phyloP scores from a whole-genome alignment of 2,329 filamentous ascomycete species.

The Rutstroemia sydowiana region DNA sequence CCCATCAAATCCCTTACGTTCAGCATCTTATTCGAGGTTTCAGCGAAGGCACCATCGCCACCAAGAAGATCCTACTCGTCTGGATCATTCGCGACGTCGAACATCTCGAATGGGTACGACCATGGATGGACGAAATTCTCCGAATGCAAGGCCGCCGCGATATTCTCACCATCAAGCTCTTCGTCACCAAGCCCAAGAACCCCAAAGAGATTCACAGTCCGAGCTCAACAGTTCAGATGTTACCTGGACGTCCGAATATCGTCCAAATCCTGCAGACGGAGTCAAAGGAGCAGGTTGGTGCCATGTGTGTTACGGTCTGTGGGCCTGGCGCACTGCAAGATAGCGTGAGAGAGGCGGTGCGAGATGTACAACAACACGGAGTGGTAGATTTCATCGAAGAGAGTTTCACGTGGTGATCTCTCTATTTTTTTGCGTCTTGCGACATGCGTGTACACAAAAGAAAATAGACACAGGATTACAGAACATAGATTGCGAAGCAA shows the following conservation, averaged over 20 bases:
- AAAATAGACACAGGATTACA: no score
- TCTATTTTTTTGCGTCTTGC: no score
- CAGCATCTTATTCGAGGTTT: constrained; percentile 66
- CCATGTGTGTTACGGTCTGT: constrained; percentile 80
- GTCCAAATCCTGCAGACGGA: constrained; percentile 73
- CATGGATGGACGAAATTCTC: constrained; percentile 72
- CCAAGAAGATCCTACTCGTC: constrained; percentile 72
- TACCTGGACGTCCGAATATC: constrained; percentile 80
- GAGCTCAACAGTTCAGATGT: constrained; percentile 80
- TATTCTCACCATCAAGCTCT: constrained; percentile 78
- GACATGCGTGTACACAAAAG: no score
- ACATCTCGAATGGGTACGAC: constrained; percentile 85
- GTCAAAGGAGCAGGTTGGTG: constrained; percentile 72
- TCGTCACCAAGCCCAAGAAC: constrained; percentile 80
- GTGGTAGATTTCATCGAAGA: constrained; percentile 73
- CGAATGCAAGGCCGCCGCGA: constrained; percentile 74
- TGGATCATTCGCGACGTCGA: constrained; percentile 91
- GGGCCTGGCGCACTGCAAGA: constrained; percentile 69
- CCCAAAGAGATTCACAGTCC: constrained; percentile 68
- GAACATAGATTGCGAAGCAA: no score
- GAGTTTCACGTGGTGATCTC: constrained; percentile 50
- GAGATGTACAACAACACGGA: constrained; percentile 51
- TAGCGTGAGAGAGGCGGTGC: constrained; percentile 63
- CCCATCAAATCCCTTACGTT: constrained; percentile 86
- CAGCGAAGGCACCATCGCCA: constrained; percentile 65